These are phyloP conservation scores for Leccinum fallax DNA, from an alignment of 1,284 basidiomycete species.

Conservation along the genomic window DNA sequence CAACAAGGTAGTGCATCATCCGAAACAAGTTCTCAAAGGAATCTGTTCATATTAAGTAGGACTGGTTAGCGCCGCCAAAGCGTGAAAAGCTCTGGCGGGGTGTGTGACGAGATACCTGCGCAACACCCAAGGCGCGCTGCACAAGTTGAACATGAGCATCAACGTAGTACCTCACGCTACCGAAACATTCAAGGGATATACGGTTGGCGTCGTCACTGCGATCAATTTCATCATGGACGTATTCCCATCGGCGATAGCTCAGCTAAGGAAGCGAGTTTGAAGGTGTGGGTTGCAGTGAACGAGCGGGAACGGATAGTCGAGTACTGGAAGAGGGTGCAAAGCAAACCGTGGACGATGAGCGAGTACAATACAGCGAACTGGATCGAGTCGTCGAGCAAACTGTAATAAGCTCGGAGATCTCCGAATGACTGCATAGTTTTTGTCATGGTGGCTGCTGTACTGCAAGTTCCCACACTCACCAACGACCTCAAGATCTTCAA, in stretches of 20 bases:
- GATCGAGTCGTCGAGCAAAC: slow-evolving; percentile 10
- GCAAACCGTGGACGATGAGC: slow-evolving; percentile 19
- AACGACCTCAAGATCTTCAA: slow-evolving; percentile 54
- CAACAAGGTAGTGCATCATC: slow-evolving; percentile 15
- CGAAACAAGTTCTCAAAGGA: not conserved
- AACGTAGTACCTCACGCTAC: slow-evolving; percentile 19
- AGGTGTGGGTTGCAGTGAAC: slow-evolving; percentile 23
- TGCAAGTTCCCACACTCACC: slow-evolving; percentile 39
- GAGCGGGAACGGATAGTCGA: slow-evolving; percentile 18
- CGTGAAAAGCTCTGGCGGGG: slow-evolving; percentile 29
- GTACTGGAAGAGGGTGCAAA: slow-evolving; percentile 20
- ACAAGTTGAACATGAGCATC: slow-evolving; percentile 13
- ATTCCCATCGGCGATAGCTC: slow-evolving; percentile 19
- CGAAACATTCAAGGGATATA: slow-evolving; percentile 21
- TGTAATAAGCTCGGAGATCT: slow-evolving; percentile 24
- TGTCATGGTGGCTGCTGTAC: slow-evolving; percentile 51
- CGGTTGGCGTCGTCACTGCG: slow-evolving; percentile 19
- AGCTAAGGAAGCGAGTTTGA: slow-evolving; percentile 16
- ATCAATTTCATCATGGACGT: slow-evolving; percentile 26
- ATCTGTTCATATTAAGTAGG: slow-evolving; percentile 7
- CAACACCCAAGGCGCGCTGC: slow-evolving; percentile 26
- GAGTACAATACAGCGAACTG: slow-evolving; percentile 27
- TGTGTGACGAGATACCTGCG: slow-evolving; percentile 28
- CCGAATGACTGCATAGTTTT: slow-evolving; percentile 51
- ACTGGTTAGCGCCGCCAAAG: slow-evolving; percentile 28